Conservation (phyloP, 1,284 basidiomycete genomes). For the Dichomitus squalens region DNA sequence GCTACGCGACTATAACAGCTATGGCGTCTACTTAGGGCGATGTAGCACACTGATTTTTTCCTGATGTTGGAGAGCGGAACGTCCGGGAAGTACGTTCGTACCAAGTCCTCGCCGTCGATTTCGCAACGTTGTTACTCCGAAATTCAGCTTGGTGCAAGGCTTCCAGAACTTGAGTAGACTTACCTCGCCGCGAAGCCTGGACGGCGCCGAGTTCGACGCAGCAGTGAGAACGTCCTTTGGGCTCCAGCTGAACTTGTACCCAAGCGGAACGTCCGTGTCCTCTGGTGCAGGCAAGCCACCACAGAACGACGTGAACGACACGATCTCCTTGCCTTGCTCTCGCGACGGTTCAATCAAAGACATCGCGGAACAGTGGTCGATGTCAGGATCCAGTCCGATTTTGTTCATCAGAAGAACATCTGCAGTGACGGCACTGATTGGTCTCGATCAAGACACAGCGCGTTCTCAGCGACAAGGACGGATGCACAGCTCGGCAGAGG, state of each 20-base stretch:
- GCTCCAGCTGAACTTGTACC: slow-evolving; percentile 97
- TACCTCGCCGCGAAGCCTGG: slow-evolving; percentile 64
- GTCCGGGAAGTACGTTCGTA: slow-evolving; percentile 61
- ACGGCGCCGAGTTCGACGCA: slow-evolving; percentile 78
- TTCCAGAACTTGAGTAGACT: slow-evolving; percentile 15
- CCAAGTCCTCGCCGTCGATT: slow-evolving; percentile 58
- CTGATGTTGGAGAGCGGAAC: slow-evolving; percentile 70
- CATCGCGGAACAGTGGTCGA: slow-evolving; percentile 92
- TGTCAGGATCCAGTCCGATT: slow-evolving; percentile 94
- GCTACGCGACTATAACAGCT: no score
- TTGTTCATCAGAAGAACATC: slow-evolving; percentile 87
- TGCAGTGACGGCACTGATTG: slow-evolving; percentile 61
- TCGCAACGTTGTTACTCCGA: slow-evolving; percentile 41
- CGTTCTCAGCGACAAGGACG: slow-evolving; percentile 26
- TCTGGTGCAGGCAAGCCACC: slow-evolving; percentile 90
- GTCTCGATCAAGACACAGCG: not conserved
- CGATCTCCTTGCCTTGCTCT: slow-evolving; percentile 60
- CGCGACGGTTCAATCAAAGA: slow-evolving; percentile 67
- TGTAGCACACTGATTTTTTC: no score
- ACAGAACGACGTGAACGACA: slow-evolving; percentile 91
- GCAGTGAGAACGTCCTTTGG: slow-evolving; percentile 88
- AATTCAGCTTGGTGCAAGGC: not conserved
- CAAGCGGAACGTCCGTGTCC: slow-evolving; percentile 63
- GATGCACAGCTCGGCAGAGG: slow-evolving; percentile 74
- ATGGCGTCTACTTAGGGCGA: no score